These are phyloP conservation scores for Dryas alaskensis DNA, from an alignment of 306 rosid genomes.

Conservation along the genomic window DNA sequence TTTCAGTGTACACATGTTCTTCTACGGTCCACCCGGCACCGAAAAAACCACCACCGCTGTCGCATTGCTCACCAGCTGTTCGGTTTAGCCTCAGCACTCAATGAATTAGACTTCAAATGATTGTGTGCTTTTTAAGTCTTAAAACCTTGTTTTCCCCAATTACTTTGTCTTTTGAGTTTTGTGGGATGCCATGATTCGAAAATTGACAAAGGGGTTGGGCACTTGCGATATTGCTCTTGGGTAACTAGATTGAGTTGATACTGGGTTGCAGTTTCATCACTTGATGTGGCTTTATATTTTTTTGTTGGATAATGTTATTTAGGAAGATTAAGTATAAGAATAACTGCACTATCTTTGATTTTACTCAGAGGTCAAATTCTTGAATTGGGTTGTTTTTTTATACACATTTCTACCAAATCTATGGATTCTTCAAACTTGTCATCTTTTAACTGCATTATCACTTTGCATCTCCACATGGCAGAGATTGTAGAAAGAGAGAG, in stretches of 20 bases:
- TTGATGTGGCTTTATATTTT: background rate
- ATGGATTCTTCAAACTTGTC: no score
- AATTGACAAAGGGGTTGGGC: background rate
- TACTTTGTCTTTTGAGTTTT: background rate
- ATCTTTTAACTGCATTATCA: no score
- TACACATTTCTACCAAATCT: no score
- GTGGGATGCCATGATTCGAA: background rate
- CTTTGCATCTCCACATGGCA: no score
- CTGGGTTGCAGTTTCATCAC: background rate
- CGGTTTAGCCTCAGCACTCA: slow-evolving; percentile 40
- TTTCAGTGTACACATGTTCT: slow-evolving; percentile 88
- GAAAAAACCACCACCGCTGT: slow-evolving; percentile 96
- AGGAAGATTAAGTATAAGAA: background rate
- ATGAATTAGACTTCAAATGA: background rate
- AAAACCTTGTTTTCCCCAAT: background rate
- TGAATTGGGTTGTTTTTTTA: background rate
- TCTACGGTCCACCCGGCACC: slow-evolving; percentile 92
- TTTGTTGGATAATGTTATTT: background rate
- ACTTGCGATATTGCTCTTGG: background rate
- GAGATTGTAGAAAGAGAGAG: no score
- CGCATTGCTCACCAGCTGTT: slow-evolving; percentile 85
- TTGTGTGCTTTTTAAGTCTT: background rate
- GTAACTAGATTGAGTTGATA: background rate
- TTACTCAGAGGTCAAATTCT: background rate
- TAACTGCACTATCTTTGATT: background rate